A percentile compares a stretch with the other conserved stretches of the same genome.
Conservation (phyloP, 164 flowering plant species). For the Pachysandra terminalis region DNA sequence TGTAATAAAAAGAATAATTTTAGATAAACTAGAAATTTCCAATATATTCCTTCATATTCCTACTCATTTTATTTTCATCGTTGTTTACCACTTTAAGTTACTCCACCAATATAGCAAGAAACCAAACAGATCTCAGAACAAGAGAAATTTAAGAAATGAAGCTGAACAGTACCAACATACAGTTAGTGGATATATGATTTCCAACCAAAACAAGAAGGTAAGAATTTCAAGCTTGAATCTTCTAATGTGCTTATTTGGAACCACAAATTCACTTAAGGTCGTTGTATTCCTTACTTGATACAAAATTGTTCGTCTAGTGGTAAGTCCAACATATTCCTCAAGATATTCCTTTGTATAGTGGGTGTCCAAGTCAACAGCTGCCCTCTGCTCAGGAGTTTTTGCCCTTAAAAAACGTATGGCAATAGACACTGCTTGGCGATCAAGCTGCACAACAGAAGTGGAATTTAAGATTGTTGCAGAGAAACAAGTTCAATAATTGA, state of each 20-base stretch:
- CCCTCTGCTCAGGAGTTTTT: constrained; percentile 89
- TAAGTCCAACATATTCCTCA: constrained; percentile 63
- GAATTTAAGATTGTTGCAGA: background rate
- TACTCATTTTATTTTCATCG: too few relatives aligned
- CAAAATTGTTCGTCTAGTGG: constrained; percentile 63
- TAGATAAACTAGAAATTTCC: too few relatives aligned
- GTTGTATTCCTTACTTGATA: constrained; percentile 56
- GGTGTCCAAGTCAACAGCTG: constrained; percentile 94
- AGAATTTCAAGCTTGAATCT: constrained; percentile 1
- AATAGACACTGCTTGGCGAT: constrained; percentile 52
- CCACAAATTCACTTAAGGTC: background rate
- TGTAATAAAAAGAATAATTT: too few relatives aligned
- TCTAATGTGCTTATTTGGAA: background rate
- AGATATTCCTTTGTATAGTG: constrained; percentile 95
- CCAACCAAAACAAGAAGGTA: background rate
- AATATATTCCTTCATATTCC: too few relatives aligned
- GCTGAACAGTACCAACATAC: background rate
- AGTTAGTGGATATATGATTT: background rate
- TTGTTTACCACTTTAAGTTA: background rate
- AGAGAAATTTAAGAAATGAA: background rate
- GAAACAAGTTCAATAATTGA: background rate
- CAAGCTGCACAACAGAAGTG: constrained; percentile 50
- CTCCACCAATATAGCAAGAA: background rate
- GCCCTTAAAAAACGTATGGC: constrained; percentile 80
- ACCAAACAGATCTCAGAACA: background rate